phyloP scores from a whole-genome alignment of 305 asterid species.

The Ajuga reptans region DNA sequence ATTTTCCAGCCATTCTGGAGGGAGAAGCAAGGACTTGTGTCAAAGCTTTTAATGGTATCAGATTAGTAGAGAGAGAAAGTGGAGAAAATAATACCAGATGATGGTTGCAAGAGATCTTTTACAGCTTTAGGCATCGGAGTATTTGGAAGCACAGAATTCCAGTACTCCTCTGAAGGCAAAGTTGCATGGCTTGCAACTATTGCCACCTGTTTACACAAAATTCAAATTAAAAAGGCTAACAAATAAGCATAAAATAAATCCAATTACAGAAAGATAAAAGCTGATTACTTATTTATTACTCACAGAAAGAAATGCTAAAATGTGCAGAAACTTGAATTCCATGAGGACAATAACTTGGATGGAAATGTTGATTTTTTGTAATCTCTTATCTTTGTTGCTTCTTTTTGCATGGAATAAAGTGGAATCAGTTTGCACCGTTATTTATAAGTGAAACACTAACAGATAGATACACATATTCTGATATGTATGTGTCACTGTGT shows the following conservation, averaged over 20 bases:
- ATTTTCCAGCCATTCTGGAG: conserved; percentile 45
- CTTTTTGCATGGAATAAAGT: not conserved
- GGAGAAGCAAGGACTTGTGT: too few species aligned
- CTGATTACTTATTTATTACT: conserved; percentile 18
- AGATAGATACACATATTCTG: not conserved
- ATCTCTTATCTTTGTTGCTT: not conserved
- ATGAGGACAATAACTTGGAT: conserved; percentile 14
- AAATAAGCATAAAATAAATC: not conserved
- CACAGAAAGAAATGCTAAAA: conserved; percentile 48
- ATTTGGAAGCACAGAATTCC: conserved; percentile 65
- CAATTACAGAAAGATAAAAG: not conserved
- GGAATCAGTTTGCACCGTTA: not conserved
- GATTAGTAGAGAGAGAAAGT: not conserved
- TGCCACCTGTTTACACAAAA: conserved; percentile 37
- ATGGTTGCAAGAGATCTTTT: conserved; percentile 41
- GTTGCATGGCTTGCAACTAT: conserved; percentile 57
- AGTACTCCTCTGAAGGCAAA: conserved; percentile 44
- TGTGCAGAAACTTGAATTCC: conserved; percentile 41
- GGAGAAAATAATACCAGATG: not conserved
- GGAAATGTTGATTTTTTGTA: not conserved
- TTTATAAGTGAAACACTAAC: conserved; percentile 28
- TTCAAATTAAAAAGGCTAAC: not conserved
- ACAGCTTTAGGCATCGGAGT: conserved; percentile 64
- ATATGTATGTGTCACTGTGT: not conserved
- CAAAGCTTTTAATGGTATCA: too few species aligned